phyloP scores from a whole-genome alignment of 805 yeast species.

The Yamadazyma tumulicola region DNA sequence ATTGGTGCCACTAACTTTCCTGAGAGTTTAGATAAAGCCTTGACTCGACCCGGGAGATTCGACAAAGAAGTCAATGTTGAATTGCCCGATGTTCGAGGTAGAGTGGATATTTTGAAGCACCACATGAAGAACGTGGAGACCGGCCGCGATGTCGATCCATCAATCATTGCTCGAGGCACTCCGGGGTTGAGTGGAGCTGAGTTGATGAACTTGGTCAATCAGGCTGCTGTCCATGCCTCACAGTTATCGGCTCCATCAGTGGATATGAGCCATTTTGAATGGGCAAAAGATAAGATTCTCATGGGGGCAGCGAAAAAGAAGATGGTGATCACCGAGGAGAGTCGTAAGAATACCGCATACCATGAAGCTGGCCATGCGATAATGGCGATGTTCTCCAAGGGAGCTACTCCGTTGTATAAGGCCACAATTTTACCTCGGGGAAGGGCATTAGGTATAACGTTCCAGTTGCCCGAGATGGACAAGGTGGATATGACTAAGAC shows the following conservation, averaged over 20 bases:
- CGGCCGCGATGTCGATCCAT: conserved; percentile 80
- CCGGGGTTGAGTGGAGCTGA: conserved; percentile 99
- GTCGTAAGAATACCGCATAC: conserved; percentile 90
- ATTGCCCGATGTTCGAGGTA: conserved; percentile 96
- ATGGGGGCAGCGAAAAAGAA: conserved; percentile 98
- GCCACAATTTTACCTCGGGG: conserved; percentile 98
- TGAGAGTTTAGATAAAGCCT: conserved; percentile 91
- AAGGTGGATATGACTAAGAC: conserved; percentile 87
- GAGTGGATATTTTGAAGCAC: conserved; percentile 85
- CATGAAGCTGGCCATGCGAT: conserved; percentile 99
- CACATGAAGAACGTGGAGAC: conserved; percentile 90
- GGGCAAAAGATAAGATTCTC: conserved; percentile 98
- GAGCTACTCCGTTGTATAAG: conserved; percentile 93
- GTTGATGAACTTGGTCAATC: conserved; percentile 90
- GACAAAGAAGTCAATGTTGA: conserved; percentile 95
- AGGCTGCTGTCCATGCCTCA: conserved; percentile 97
- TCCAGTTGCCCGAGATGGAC: conserved; percentile 97
- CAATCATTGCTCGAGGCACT: conserved; percentile 92
- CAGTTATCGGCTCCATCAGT: conserved; percentile 89
- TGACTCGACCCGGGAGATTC: conserved; percentile 97
- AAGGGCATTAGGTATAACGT: conserved; percentile 92
- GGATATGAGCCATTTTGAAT: conserved; percentile 87
- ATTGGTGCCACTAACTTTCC: conserved; percentile 99
- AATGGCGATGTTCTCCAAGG: conserved; percentile 91
- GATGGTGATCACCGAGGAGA: conserved; percentile 95